Base-by-base conservation (phyloP, 2,329 filamentous ascomycete species). In the Hyphodiscus sp. region DNA sequence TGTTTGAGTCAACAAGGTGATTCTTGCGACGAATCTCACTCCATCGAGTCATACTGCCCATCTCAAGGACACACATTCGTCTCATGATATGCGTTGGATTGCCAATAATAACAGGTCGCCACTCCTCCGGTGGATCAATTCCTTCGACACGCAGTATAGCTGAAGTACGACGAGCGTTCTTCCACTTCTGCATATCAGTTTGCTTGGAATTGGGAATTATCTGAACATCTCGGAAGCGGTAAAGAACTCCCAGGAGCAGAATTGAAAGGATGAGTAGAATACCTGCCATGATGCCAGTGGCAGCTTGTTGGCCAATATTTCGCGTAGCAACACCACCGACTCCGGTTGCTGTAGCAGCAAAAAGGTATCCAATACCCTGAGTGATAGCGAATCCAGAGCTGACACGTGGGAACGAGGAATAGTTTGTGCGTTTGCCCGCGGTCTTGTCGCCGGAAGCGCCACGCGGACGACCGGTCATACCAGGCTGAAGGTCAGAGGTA, bases 401-500 rank as follows among this genome's bases (percentile, higher is more conserved):
- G 9, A 91, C 82, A 41, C 87, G 79, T 7, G 88, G 88, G 58
- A 88, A 90, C 0, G 82, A 85, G 0, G 86, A 88, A 71, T 89
- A 91, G 65, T 88, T 89, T 11, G 82, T 89, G 38, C 79, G 70
- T 46, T 79, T 74, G 7, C 59, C 54, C 5, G 65, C 51, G 61
- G 75, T 64, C 26, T 71, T 75, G 52, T 79, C 63, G 45, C 73
- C 71, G 44, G 75, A 76, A 16, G 70, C 68, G n/a, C 72, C 72
- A 26, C 70, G 73, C n/a, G 75, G 75, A 16, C 75, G 74, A 29
- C 80, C 79, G 7, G 78, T 86, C 74, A 86, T 85, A 11, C 85
- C 84, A 1, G 85, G 82, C 60, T 87, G 86, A 3, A 91, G 74
- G 67, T 91, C 88, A 42, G 85, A 89, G n/a, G 83, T 87, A 66